Evolutionary conservation across 495 filamentous ascomycete species (phyloP), one percentile per base, ranked within the genome.

Genomic region (Lasiosphaeriaceae sp.): DNA sequence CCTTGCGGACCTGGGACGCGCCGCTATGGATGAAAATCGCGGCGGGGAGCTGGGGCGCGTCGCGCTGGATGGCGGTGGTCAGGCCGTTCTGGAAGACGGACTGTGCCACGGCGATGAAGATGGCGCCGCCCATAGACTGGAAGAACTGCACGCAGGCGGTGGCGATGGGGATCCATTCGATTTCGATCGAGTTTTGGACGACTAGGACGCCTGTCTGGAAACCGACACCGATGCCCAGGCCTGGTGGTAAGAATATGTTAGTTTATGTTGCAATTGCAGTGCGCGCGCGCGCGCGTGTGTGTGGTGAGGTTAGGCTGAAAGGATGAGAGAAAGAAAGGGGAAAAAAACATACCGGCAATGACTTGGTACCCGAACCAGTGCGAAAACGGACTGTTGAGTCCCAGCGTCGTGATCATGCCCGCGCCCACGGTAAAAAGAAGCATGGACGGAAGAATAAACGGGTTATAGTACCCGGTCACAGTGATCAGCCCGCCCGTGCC

Each of bases 61-160:
- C 49, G 11, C 35, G 34, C 16, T 47, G 50, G 17, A 78, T 45
- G 41, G 63, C 62, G 0, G 56, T 54, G 23, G 82, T 74, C 9
- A 89, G 71, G 0, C 77, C 74, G 66, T 87, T 86, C 54, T 81
- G 78, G 74, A 90, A 87, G 11, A 89, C 74, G 16, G 78, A 77
- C 67, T 90, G 81, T 0, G 76, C 83, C n/a, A 87, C 75, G 3
- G 83, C 79, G 57, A 88, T 77, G 62, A 87, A 89, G 48, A 90
- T 67, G n/a, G 88, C 81, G 58, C 85, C 86, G 31, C 87, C 87
- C 7, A 92, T 69, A 6, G 75, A 75, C 69, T 90, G 87, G 54
- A 78, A 70, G 65, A 90, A 87, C 57, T 89, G 80, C 60, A 90
- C 83, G 31, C 84, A 67, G 0, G 86, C 77, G 0, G 84, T 82